These are phyloP conservation scores for Suillus cothurnatus DNA, from an alignment of 768 basidiomycete species.

Conservation along the genomic window DNA sequence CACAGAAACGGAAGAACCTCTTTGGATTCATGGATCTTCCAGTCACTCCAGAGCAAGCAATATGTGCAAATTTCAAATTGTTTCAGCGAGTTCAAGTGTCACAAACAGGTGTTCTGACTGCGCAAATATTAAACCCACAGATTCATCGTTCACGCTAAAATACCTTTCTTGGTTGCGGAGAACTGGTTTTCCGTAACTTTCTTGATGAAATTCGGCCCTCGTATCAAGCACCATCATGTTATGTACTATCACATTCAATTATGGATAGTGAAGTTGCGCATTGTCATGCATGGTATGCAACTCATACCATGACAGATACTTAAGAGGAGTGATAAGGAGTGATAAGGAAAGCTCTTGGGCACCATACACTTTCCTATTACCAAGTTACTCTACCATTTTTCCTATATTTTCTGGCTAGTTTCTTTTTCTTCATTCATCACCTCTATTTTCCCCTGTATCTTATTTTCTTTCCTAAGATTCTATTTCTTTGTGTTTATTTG, in stretches of 20 bases:
- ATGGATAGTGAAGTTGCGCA: conserved; percentile 25
- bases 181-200: conserved; percentile 26
- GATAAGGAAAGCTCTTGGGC: no score
- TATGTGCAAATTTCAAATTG: conserved; percentile 7
- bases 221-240: conserved; percentile 25
- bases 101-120: background rate
- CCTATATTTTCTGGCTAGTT: no score
- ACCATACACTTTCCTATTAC: no score
- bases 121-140: conserved; percentile 1
- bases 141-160: conserved; percentile 26
- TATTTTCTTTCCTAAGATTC: no score
- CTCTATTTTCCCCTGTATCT: no score
- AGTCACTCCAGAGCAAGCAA: background rate
- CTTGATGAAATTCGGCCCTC: conserved; percentile 26
- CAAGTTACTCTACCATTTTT: no score
- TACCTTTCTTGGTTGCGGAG: conserved; percentile 23
- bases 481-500: no score
- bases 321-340: no score
- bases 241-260: conserved; percentile 24
- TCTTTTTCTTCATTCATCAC: no score
- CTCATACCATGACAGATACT: no score
- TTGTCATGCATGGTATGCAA: no score
- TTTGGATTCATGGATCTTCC: conserved; percentile 5
- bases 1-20: background rate
- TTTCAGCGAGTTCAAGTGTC: conserved; percentile 1